phyloP scores from a whole-genome alignment of 345 rosid genomes.

The Lepidium didymum region DNA sequence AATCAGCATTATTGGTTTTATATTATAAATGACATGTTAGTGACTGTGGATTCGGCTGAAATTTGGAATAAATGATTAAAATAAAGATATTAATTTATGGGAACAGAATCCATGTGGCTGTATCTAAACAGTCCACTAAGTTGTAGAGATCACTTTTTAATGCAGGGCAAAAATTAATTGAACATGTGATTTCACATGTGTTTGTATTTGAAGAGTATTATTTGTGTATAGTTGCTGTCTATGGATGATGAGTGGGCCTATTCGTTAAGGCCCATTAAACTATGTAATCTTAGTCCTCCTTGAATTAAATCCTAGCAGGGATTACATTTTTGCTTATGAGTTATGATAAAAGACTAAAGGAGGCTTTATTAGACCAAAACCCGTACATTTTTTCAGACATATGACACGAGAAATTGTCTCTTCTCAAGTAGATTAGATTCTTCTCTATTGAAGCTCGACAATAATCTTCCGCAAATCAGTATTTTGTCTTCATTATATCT shows the following conservation, averaged over 20 bases:
- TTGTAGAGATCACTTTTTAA: constrained; percentile 4
- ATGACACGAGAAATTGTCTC: too few relatives aligned
- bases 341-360: too few relatives aligned
- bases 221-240: constrained; percentile 23
- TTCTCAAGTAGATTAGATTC: too few relatives aligned
- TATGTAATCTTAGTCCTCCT: not conserved
- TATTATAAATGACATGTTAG: constrained; percentile 7
- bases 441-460: too few relatives aligned
- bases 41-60: constrained; percentile 12
- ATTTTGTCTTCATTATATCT: too few relatives aligned
- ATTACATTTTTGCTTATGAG: too few relatives aligned
- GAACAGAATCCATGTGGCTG: constrained; percentile 28
- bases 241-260: constrained; percentile 15
- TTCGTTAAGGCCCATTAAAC: constrained; percentile 17
- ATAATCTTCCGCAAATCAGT: too few relatives aligned
- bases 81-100: not conserved
- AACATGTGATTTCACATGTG: constrained; percentile 34
- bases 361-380: too few relatives aligned
- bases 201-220: not conserved
- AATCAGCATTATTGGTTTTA: constrained; percentile 10
- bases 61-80: constrained; percentile 10
- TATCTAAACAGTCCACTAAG: constrained; percentile 22
- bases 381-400: too few relatives aligned
- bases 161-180: constrained; percentile 17
- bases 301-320: too few relatives aligned